Evolutionary conservation across 2,329 filamentous ascomycete genomes (phyloP).

Genomic region (Aspergillus amoenus): DNA sequence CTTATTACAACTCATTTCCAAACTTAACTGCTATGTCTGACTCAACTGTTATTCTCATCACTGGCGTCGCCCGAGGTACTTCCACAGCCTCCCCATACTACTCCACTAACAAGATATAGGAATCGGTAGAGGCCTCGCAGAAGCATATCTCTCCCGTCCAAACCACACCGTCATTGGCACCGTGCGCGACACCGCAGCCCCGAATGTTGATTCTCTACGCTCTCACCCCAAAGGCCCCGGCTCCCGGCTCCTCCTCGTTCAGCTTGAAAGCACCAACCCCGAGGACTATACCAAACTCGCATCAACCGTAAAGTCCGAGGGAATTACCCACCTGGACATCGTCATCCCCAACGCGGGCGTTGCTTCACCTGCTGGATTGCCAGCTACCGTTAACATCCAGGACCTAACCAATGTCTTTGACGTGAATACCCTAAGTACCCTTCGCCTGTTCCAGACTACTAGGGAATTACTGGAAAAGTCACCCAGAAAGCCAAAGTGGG

Average conservation of each 20-base stretch:
- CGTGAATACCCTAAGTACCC: neutral
- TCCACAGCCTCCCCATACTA: neutral
- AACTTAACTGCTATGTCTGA: neutral
- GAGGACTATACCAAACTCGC: neutral
- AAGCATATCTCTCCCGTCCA: neutral
- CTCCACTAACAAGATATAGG: neutral
- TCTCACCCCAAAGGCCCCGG: neutral
- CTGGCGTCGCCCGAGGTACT: conserved; percentile 3
- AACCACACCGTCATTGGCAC: conserved; percentile 7
- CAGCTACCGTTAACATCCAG: neutral
- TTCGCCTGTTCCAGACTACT: neutral
- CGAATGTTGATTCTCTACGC: neutral
- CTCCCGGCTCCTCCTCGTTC: neutral
- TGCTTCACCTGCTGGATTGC: neutral
- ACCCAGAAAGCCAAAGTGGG: neutral
- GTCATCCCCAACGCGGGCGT: neutral
- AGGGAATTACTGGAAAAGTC: neutral
- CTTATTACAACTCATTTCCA: rapidly evolving
- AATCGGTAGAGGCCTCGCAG: neutral
- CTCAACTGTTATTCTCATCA: conserved; percentile 1
- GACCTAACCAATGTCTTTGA: neutral
- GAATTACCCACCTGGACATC: neutral
- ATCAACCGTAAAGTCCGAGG: neutral
- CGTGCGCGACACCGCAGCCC: neutral
- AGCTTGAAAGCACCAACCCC: neutral